These are phyloP conservation scores for Lunularia cruciata DNA, from an alignment of 225 moss, liverwort and hornwort genomes.

Conservation along the genomic window DNA sequence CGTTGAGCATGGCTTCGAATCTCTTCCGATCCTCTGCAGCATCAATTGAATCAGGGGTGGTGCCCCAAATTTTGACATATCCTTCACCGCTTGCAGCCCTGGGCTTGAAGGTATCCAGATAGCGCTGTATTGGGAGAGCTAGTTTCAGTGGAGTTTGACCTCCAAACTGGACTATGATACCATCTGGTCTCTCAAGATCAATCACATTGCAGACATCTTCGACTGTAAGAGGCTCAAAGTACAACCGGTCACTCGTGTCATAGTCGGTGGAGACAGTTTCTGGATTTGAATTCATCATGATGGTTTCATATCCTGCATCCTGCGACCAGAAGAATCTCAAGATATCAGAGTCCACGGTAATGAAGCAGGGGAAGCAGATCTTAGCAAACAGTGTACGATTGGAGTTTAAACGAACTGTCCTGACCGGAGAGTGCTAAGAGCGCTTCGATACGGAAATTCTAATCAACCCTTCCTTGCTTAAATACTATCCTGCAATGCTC, in stretches of 20 bases:
- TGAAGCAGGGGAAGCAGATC: no score
- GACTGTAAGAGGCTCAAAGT: constrained; percentile 90
- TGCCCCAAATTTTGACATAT: constrained; percentile 88
- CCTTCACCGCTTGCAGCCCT: constrained; percentile 78
- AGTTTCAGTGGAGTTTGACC: constrained; percentile 96
- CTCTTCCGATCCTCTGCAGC: constrained; percentile 93
- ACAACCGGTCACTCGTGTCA: constrained; percentile 89
- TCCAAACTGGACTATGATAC: constrained; percentile 93
- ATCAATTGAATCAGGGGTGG: constrained; percentile 92
- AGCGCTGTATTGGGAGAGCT: constrained; percentile 79
- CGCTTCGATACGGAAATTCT: no score
- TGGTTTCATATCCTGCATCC: constrained; percentile 94
- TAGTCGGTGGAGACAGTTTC: constrained; percentile 98
- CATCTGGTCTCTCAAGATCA: constrained; percentile 87
- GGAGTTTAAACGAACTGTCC: no score
- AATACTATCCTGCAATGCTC: no score
- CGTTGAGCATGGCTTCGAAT: constrained; percentile 81
- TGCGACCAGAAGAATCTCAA: constrained; percentile 35
- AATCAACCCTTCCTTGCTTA: no score
- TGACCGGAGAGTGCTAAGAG: no score
- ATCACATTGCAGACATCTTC: constrained; percentile 97
- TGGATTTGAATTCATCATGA: constrained; percentile 99
- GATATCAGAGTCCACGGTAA: no score
- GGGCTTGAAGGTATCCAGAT: constrained; percentile 67
- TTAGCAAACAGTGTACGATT: no score